Base-by-base conservation (phyloP, 805 yeast species). In the Barnettozyma wickerhamii region DNA sequence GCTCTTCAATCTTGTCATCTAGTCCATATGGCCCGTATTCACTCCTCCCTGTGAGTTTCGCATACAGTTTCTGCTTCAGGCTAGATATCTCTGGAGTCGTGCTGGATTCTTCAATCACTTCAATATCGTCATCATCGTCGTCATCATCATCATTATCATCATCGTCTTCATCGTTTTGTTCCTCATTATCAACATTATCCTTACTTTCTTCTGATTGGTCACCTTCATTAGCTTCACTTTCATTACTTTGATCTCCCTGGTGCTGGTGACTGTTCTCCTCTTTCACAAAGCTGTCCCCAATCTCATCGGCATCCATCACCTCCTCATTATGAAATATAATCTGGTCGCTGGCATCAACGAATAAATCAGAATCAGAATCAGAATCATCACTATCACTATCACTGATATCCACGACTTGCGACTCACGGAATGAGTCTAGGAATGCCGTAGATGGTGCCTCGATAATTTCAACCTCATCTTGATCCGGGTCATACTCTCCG, bases 1-100 rank as follows among this genome's bases (percentile, higher is more conserved):
- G 56, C 46, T 84, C 84, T 1, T 63, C 46, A 45, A 66, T 67
- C 35, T 59, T 63, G 4, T 41, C 43, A 4, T 65, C 72, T 4
- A 71, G 48, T 7, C 64, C 66, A 29, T 64, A 60, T 10, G 67
- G 60, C 9, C 37, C 45, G 7, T 58, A 50, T 1, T 26, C 31
- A 6, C 46, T 30, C 20, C 46, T 47, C 3, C 62, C 62, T 18
- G 53, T 52, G 5, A 66, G 43, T 34, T 58, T 63, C 14, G 50
- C 43, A 38, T 58, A 46, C 9, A 63, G 56, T 19, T 48, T 49
- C 7, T 33, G 12, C 18, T 45, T 47, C 6, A 41, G 13, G 10
- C 23, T 15, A 3, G 15, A 19, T 1, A 40, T 24, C 5, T 39
- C 28, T 2, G 18, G 9, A 13, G 18, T 21, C 4, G 17, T n/a